Evolutionary conservation across 106 monocot genomes (phyloP), one percentile per base, ranked within the genome.

Genomic region (Dendrobium officinale): DNA sequence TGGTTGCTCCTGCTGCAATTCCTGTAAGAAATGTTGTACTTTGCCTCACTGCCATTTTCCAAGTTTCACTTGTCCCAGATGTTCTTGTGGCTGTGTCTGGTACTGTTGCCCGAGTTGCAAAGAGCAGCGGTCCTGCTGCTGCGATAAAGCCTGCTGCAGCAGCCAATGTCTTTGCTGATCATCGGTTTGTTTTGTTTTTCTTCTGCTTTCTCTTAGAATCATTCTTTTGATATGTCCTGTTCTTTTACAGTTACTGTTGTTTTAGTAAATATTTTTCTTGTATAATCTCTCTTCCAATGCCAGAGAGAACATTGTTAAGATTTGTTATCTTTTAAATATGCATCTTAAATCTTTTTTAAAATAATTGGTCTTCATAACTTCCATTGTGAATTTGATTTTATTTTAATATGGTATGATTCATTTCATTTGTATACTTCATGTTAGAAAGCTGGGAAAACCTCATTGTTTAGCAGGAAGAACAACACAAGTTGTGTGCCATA

Each of bases 81-180:
- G 74, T 74, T 74, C 74, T 74, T 74, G 74, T 74, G 43, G 43
- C 42, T 74, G 74, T 74, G 74, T 44, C 20, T 74, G 74, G 42
- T 43, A 44, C 42, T 74, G 74, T n/a, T 74, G 74, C 74, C 74
- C 74, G 43, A 74, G 11, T 6, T 72, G 72, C 40, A 72, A 29
- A 72, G 72, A 37, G 70, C 13, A 70, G 13, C 5, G 31, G 31
- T 33, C 7, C 72, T 72, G 72, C 72, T 72, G 40, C 33, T 72
- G 33, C 40, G 72, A 22, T 40, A 72, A 43, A n/a, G 42, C 74
- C 6, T 74, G 74, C 74, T 74, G 74, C 74, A 74, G 74, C 74
- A 74, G 43, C 74, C 74, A 74, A 20, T 74, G 43, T 43, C 43
- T 74, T 44, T 74, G 74, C 44, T 42, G 43, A 51, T 51, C 51